Conservation (phyloP, 148 eudicot genomes). For the Cornus suecica region DNA sequence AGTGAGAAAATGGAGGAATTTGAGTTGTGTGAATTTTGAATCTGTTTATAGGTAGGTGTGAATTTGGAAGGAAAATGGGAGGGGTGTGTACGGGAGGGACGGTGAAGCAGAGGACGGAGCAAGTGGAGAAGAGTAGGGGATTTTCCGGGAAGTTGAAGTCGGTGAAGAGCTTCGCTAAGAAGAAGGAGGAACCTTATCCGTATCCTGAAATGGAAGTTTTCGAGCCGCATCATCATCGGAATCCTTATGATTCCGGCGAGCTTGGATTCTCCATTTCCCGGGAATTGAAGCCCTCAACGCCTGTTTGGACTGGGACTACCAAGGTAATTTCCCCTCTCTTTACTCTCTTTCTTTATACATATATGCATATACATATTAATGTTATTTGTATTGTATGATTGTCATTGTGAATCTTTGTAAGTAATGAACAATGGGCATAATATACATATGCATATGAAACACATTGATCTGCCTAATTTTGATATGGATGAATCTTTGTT, state of each 20-base stretch:
- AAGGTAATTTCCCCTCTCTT: slow-evolving; percentile 39
- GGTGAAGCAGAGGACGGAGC: slow-evolving; percentile 13
- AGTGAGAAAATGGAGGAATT: background rate
- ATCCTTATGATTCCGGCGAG: slow-evolving; percentile 51
- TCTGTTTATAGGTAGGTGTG: slow-evolving; percentile 7
- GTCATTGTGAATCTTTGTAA: background rate
- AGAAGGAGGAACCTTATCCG: slow-evolving; percentile 25
- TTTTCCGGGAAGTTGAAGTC: slow-evolving; percentile 54
- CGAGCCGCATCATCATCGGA: slow-evolving; percentile 27
- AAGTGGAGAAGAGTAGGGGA: slow-evolving; percentile 20
- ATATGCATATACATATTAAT: no score
- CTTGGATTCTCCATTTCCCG: slow-evolving; percentile 45
- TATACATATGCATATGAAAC: background rate
- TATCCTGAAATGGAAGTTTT: slow-evolving; percentile 23
- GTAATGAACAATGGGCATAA: no score
- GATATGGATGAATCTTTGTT: background rate
- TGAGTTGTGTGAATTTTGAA: background rate
- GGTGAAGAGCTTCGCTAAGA: slow-evolving; percentile 36
- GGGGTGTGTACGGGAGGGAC: slow-evolving; percentile 46
- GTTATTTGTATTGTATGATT: background rate
- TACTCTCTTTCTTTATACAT: no score
- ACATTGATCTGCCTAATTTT: slow-evolving; percentile 3
- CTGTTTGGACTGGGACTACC: slow-evolving; percentile 28
- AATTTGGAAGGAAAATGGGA: slow-evolving; percentile 38
- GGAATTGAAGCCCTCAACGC: slow-evolving; percentile 50